Evolutionary conservation across 352 stramenopile genomes (phyloP), one percentile per base, ranked within the genome.

Genomic region (Globisporangium solare): DNA sequence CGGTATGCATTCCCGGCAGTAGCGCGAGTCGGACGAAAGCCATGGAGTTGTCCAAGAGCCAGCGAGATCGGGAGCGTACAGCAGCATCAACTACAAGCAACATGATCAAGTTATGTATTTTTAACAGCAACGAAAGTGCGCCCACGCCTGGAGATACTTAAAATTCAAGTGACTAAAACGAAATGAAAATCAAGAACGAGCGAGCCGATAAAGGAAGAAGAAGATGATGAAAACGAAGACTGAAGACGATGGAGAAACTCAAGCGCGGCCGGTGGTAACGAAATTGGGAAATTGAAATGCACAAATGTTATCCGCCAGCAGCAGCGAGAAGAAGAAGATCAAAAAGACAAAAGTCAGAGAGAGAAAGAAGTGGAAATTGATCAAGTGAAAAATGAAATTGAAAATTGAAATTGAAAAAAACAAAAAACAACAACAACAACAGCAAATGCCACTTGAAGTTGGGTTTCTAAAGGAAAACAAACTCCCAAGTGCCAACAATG

Each of bases 401-500:
- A 27, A 56, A 56, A 56, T 27, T 54, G 39, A 55, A 43, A 11
- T 11, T 49, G 20, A 15, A 18, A 14, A 27, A 58, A 27, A 35
- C 39, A 45, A 51, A 20, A 31, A 37, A 53, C 10, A 35, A 47
- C 32, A 49, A 58, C 35, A 48, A 60, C 27, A 21, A 35, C 39
- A 43, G 0, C 39, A 1, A 1, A 43, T 15, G 39, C n/a, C 39
- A 43, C n/a, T 18, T 43, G 39, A n/a, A 43, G 12, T 15, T 43
- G 39, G 39, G 18, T 15, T 43, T 3, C 13, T 18, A 60, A 21
- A 59, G 22, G 59, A 63, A 51, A 48, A 37, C 21, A 50, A 54
- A 65, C 46, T 74, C 62, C 71, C 63, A 72, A 63, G 64, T 62
- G 58, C 53, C 42, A 64, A 67, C 74, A 65, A 47, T 64, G 52